Evolutionary conservation across 2,329 filamentous ascomycete species (phyloP).

Genomic region (Pestalotiopsis sp.): DNA sequence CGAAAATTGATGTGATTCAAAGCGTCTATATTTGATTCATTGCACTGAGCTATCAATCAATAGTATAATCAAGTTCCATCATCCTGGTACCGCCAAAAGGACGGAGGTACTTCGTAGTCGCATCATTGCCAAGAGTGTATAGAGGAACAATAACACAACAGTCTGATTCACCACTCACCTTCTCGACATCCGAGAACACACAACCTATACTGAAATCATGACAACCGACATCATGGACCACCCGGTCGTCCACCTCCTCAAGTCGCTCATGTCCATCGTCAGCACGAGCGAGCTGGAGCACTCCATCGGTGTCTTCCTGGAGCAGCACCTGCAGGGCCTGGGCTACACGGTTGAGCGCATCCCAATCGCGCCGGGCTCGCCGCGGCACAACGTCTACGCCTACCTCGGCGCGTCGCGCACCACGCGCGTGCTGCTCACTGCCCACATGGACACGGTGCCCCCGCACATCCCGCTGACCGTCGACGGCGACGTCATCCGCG

Average conservation of each 20-base stretch:
- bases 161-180: no score
- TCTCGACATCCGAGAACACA: no score
- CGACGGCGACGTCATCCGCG: conserved; percentile 41
- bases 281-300: conserved; percentile 39
- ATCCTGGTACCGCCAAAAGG: no score
- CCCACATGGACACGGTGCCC: conserved; percentile 45
- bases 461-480: conserved; percentile 54
- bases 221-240: background rate
- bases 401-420: conserved; percentile 34
- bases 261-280: conserved; percentile 37
- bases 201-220: background rate
- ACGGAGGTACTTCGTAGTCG: no score
- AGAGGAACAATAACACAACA: no score
- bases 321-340: conserved; percentile 29
- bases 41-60: no score
- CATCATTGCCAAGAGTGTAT: no score
- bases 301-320: conserved; percentile 35
- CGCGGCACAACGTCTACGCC: conserved; percentile 40
- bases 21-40: no score
- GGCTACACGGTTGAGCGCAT: conserved; percentile 39
- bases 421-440: conserved; percentile 34
- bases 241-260: conserved; percentile 31
- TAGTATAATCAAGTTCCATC: no score
- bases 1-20: no score
- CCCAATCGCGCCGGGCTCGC: conserved; percentile 32